Evolutionary conservation across 2,329 filamentous ascomycete species (phyloP).

Genomic region (Stagonosporopsis chrysanthemi): DNA sequence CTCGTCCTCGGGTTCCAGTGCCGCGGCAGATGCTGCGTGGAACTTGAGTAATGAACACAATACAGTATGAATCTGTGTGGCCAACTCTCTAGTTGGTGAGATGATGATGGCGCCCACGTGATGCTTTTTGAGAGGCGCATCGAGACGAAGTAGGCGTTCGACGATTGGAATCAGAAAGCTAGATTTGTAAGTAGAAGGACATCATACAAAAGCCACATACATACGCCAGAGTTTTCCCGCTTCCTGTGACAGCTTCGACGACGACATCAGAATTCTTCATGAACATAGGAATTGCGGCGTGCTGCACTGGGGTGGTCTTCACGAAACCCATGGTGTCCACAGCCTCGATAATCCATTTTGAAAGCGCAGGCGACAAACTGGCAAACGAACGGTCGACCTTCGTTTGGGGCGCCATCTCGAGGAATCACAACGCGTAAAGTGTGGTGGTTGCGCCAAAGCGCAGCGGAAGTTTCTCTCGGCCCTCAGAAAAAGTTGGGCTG

Average conservation of each 20-base stretch:
- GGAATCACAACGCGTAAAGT: not conserved
- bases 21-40: constrained; percentile 77
- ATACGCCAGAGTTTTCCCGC: constrained; percentile 46
- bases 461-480: constrained; percentile 11
- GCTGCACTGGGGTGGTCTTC: constrained; percentile 93
- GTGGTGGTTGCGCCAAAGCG: constrained; percentile 15
- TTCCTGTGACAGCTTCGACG: constrained; percentile 69
- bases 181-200: not conserved
- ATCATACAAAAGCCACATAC: constrained; percentile 3
- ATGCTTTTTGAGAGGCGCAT: constrained; percentile 85
- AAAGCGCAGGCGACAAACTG: constrained; percentile 72
- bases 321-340: constrained; percentile 84
- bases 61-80: constrained; percentile 87
- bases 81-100: constrained; percentile 91
- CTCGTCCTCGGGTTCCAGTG: constrained; percentile 62
- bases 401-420: constrained; percentile 43
- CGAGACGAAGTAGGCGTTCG: constrained; percentile 79
- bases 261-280: constrained; percentile 91
- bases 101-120: constrained; percentile 92
- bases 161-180: constrained; percentile 81
- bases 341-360: constrained; percentile 86
- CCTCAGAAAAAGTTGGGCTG: constrained; percentile 28
- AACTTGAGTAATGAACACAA: constrained; percentile 80
- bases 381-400: constrained; percentile 66
- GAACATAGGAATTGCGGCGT: constrained; percentile 87